These are phyloP conservation scores for Tuber umbilicatum DNA, from an alignment of 495 filamentous ascomycete genomes.

Conservation along the genomic window DNA sequence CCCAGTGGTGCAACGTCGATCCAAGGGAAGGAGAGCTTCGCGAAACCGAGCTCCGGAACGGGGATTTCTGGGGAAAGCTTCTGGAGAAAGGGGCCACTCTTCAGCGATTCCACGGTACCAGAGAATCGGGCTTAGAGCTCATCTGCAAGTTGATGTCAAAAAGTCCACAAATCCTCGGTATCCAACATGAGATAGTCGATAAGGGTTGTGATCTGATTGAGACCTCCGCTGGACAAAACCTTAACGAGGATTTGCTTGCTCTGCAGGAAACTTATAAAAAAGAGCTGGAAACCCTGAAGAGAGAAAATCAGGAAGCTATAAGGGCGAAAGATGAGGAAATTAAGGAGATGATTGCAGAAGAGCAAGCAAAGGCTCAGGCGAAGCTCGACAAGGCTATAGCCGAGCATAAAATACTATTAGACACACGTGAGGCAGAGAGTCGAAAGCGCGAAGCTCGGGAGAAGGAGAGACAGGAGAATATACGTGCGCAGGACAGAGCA, in stretches of 20 bases:
- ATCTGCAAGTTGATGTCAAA: constrained; percentile 21
- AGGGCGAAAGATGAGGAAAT: constrained; percentile 30
- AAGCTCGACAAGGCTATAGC: no score
- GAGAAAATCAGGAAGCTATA: constrained; percentile 27
- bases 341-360: no score
- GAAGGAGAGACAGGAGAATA: no score
- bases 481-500: no score
- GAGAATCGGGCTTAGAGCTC: constrained; percentile 40
- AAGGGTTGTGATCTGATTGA: constrained; percentile 40
- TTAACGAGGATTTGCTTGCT: constrained; percentile 38
- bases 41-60: not conserved
- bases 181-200: constrained; percentile 41
- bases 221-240: constrained; percentile 42
- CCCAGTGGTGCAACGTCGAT: constrained; percentile 45
- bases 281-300: constrained; percentile 20
- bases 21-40: constrained; percentile 22
- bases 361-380: no score
- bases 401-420: no score
- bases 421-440: no score
- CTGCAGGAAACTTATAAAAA: constrained; percentile 1
- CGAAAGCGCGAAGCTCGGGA: no score
- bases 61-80: constrained; percentile 46
- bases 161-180: constrained; percentile 34
- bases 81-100: constrained; percentile 34
- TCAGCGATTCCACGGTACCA: constrained; percentile 36